These are phyloP conservation scores for Dictyostelium firmibasis DNA, from an alignment of 78 protist species.

Conservation along the genomic window DNA sequence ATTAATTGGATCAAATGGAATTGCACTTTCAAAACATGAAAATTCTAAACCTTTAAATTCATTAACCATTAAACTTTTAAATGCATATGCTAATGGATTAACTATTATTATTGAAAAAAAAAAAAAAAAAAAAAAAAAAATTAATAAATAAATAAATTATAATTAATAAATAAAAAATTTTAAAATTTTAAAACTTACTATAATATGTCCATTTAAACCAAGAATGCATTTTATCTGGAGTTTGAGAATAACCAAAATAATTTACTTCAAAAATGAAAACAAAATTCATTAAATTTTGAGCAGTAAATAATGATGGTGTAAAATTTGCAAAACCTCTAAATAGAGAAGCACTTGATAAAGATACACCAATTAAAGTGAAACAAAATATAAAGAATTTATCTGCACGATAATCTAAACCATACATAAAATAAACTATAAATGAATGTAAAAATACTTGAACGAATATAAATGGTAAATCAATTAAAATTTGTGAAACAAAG, in stretches of 20 bases:
- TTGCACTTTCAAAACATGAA: slow-evolving; percentile 17
- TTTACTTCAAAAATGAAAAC: slow-evolving; percentile 36
- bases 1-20: background rate
- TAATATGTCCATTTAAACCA: slow-evolving; percentile 56
- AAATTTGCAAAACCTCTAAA: slow-evolving; percentile 59
- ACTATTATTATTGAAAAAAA: background rate
- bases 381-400: slow-evolving; percentile 54
- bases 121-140: background rate
- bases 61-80: slow-evolving; percentile 43
- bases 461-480: slow-evolving; percentile 48
- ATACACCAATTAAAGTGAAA: slow-evolving; percentile 13
- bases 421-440: slow-evolving; percentile 66
- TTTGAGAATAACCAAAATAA: slow-evolving; percentile 42
- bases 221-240: slow-evolving; percentile 62
- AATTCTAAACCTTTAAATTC: slow-evolving; percentile 34
- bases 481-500: slow-evolving; percentile 31
- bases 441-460: slow-evolving; percentile 32
- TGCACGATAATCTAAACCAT: slow-evolving; percentile 41
- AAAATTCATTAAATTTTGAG: slow-evolving; percentile 51
- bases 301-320: slow-evolving; percentile 30
- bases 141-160: background rate
- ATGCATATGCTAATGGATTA: slow-evolving; percentile 63
- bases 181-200: background rate
- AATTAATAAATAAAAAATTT: background rate
- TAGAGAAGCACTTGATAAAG: slow-evolving; percentile 18